Percentiles rank a stretch among this genome's conserved stretches.
These are phyloP conservation scores for Mikania micrantha DNA, from an alignment of 129 eudicot species.

Conservation along the genomic window DNA sequence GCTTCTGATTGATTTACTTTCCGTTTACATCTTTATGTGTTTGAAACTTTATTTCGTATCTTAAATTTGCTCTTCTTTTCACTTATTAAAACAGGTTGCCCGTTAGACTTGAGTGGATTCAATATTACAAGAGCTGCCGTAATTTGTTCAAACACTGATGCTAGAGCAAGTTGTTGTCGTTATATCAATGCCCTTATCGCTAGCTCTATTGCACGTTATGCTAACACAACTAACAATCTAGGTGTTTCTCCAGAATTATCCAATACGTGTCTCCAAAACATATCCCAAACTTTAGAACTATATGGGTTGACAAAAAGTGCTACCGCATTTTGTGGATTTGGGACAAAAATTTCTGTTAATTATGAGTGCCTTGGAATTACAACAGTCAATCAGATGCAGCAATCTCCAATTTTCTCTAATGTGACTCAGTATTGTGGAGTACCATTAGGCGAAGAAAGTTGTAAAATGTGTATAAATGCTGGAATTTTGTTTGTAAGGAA, in stretches of 20 bases:
- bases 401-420: conserved; percentile 63
- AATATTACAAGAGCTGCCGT: conserved; percentile 65
- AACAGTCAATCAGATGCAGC: conserved; percentile 73
- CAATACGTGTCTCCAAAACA: conserved; percentile 50
- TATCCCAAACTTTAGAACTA: conserved; percentile 59
- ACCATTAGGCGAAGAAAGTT: conserved; percentile 46
- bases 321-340: conserved; percentile 69
- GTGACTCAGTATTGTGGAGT: conserved; percentile 51
- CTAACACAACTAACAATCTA: conserved; percentile 63
- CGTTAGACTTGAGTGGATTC: conserved; percentile 62
- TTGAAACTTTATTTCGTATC: neutral
- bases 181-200: conserved; percentile 77
- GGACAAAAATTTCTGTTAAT: conserved; percentile 73
- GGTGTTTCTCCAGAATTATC: conserved; percentile 65
- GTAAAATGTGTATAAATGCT: conserved; percentile 75
- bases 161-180: conserved; percentile 83
- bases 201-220: conserved; percentile 72
- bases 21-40: neutral
- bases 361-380: conserved; percentile 85
- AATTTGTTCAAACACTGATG: conserved; percentile 52
- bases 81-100: conserved; percentile 62
- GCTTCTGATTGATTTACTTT: neutral
- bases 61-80: neutral
- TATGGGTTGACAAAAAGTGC: conserved; percentile 71
- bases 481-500: conserved; percentile 59